These are phyloP conservation scores for Colletotrichum musicola DNA, from an alignment of 2,329 filamentous ascomycete genomes.

Conservation along the genomic window DNA sequence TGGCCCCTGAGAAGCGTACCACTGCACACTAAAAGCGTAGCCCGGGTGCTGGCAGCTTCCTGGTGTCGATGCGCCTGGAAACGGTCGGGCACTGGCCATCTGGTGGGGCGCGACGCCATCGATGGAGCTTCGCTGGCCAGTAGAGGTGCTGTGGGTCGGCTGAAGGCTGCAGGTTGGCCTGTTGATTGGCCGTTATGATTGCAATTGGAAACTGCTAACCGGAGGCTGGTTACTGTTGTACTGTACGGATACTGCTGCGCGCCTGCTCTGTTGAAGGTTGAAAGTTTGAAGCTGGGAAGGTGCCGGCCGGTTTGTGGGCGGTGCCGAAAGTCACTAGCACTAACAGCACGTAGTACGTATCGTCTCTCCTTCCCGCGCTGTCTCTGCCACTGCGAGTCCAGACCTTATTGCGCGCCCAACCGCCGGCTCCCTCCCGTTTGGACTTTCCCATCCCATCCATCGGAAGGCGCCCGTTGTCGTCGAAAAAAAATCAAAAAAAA, in stretches of 20 bases:
- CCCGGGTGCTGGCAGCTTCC: conserved; percentile 18
- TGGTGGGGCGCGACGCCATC: not conserved
- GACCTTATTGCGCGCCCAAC: not conserved
- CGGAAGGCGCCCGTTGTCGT: not conserved
- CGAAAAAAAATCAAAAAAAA: not conserved
- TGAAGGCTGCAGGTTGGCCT: not conserved
- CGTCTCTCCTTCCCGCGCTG: not conserved
- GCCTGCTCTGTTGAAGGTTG: too few relatives aligned
- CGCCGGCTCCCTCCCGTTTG: conserved; percentile 17
- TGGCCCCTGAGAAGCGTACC: too few relatives aligned
- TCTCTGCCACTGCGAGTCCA: not conserved
- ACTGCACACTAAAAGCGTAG: too few relatives aligned
- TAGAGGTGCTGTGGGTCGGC: conserved; percentile 25
- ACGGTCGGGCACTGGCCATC: conserved; percentile 25
- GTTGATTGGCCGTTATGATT: conserved; percentile 15
- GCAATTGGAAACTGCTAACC: conserved; percentile 27
- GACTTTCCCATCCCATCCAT: not conserved
- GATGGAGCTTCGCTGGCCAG: conserved; percentile 21
- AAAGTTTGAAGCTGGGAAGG: not conserved
- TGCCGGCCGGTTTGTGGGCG: conserved; percentile 19
- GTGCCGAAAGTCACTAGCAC: not conserved
- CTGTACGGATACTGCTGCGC: too few relatives aligned
- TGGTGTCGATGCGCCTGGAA: conserved; percentile 34
- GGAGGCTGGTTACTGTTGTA: not conserved
- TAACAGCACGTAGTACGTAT: too few relatives aligned